Evolutionary conservation across 2,329 filamentous ascomycete genomes (phyloP).

Genomic region (Calonectria leucothoes): DNA sequence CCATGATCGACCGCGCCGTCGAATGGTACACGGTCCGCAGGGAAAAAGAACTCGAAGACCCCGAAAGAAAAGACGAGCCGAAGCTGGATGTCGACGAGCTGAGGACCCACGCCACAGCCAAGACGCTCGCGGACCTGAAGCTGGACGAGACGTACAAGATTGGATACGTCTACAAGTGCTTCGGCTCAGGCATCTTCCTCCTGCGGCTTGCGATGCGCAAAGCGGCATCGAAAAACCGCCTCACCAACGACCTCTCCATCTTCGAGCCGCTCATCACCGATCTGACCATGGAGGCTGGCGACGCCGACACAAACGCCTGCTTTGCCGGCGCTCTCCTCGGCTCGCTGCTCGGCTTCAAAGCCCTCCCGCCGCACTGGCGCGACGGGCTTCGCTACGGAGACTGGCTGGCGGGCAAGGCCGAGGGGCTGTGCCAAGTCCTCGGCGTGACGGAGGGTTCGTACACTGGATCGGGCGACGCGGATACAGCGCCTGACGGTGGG

Average conservation of each 20-base stretch:
- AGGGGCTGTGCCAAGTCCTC: conserved; percentile 52
- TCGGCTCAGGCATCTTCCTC: conserved; percentile 59
- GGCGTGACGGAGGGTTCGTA: conserved; percentile 51
- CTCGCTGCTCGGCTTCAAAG: conserved; percentile 58
- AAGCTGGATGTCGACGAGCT: conserved; percentile 55
- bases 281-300: conserved; percentile 63
- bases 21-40: conserved; percentile 50
- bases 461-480: conserved; percentile 49
- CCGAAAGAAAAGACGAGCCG: conserved; percentile 43
- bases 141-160: conserved; percentile 59
- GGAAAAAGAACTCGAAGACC: conserved; percentile 33
- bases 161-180: conserved; percentile 66
- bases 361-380: conserved; percentile 61
- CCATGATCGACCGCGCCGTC: conserved; percentile 52
- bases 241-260: conserved; percentile 36
- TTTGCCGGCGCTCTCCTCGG: conserved; percentile 63
- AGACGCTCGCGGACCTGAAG: conserved; percentile 52
- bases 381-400: conserved; percentile 56
- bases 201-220: conserved; percentile 57
- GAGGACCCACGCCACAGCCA: conserved; percentile 50
- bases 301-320: conserved; percentile 66
- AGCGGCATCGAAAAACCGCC: conserved; percentile 26
- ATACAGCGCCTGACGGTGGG: conserved; percentile 56
- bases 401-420: conserved; percentile 58
- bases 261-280: conserved; percentile 62